Evolutionary conservation across 225 moss, liverwort and hornwort genomes (phyloP).

Genomic region (Asterella californica): DNA sequence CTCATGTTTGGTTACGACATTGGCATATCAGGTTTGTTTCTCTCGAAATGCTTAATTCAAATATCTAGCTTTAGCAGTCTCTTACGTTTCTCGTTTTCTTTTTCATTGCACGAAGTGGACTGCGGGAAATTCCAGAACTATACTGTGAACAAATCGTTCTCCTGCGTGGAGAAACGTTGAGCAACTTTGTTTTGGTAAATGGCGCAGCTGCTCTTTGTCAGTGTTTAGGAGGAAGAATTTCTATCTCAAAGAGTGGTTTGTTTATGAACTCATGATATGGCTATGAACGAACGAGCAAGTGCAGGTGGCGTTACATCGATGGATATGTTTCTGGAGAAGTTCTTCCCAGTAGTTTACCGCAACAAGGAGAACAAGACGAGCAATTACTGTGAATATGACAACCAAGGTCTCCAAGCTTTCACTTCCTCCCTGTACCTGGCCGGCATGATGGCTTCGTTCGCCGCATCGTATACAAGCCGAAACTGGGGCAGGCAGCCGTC

Average conservation of each 20-base stretch:
- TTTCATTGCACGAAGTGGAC: too few species aligned
- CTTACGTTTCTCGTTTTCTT: too few species aligned
- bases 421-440: conserved; percentile 40
- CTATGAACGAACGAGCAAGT: neutral
- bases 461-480: conserved; percentile 20
- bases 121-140: neutral
- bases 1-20: conserved; percentile 32
- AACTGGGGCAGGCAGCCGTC: conserved; percentile 28
- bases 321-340: conserved; percentile 29
- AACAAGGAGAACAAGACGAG: conserved; percentile 17
- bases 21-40: conserved; percentile 19
- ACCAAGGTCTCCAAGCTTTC: conserved; percentile 32
- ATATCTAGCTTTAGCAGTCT: too few species aligned
- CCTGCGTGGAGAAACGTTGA: neutral
- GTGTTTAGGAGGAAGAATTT: too few species aligned
- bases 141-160: neutral
- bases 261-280: neutral
- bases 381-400: conserved; percentile 36
- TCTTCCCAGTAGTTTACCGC: conserved; percentile 29
- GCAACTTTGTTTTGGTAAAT: neutral
- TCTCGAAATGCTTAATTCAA: too few species aligned
- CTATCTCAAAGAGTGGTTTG: neutral
- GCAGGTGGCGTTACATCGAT: conserved; percentile 33
- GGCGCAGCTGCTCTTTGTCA: too few species aligned
- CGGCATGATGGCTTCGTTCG: conserved; percentile 24